Evolutionary conservation across 148 eudicot species (phyloP).

Genomic region (Suaeda aralocaspica): DNA sequence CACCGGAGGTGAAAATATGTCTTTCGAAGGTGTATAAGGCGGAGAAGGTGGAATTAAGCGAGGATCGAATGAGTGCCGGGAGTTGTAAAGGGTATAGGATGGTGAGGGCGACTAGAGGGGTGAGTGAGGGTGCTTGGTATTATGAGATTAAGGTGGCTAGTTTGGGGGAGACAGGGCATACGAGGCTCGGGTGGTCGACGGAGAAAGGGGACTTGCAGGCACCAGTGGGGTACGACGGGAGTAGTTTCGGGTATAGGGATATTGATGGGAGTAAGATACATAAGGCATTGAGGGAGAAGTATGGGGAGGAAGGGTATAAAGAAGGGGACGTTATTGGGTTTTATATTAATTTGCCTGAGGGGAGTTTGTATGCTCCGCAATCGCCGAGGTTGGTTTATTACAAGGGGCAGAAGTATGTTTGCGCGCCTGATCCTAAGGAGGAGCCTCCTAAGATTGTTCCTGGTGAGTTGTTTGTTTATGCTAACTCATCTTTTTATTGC

Average conservation of each 20-base stretch:
- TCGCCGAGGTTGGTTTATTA: conserved; percentile 61
- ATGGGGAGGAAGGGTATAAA: conserved; percentile 77
- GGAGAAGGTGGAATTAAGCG: conserved; percentile 87
- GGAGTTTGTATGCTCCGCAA: conserved; percentile 55
- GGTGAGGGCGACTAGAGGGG: conserved; percentile 98
- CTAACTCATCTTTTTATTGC: not conserved
- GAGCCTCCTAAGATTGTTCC: conserved; percentile 77
- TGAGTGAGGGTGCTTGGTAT: conserved; percentile 80
- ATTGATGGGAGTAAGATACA: conserved; percentile 93
- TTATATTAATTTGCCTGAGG: conserved; percentile 85
- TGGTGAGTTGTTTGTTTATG: conserved; percentile 40
- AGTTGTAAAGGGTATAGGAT: conserved; percentile 89
- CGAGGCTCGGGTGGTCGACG: conserved; percentile 86
- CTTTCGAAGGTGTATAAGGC: conserved; percentile 85
- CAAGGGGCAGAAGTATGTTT: conserved; percentile 81
- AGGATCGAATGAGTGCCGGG: conserved; percentile 74
- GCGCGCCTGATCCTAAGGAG: conserved; percentile 65
- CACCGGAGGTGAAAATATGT: conserved; percentile 47
- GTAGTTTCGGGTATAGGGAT: conserved; percentile 93
- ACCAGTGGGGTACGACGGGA: conserved; percentile 88
- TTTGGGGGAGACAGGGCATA: conserved; percentile 88
- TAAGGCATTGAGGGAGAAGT: conserved; percentile 89
- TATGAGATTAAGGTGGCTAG: conserved; percentile 70
- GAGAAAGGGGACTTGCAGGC: conserved; percentile 99
- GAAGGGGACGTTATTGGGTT: conserved; percentile 97